Evolutionary conservation across 1,284 basidiomycete species (phyloP), one percentile per base, ranked within the genome.

Genomic region (Irpex rosettiformis): DNA sequence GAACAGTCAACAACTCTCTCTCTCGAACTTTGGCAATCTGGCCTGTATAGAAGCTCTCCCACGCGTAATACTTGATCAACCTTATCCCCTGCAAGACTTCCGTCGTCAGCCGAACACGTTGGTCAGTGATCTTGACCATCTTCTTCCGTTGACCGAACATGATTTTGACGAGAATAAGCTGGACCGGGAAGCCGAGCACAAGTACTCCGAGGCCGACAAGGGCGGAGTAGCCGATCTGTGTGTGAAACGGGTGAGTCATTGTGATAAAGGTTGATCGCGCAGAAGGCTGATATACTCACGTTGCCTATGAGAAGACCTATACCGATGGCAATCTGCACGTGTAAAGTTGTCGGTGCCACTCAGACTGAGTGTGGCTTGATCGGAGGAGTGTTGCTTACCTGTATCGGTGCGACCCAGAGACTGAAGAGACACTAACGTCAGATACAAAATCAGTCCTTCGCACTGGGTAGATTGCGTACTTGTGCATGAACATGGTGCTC

Each of bases 61-160:
- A 86, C 0, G 79, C 82, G 64, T 83, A 86, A 55, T 76, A 75
- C 67, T 86, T 86, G 67, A 87, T 77, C 8, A 87, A 72, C 2
- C 84, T 78, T 56, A 86, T 85, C 33, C 84, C 85, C 69, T 85
- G 83, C 4, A 87, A 71, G 2, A 86, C 79, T 72, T 90, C 88
- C 5, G 79, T 84, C 0, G 82, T 82, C 27, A 89, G 74, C n/a
- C 85, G 75, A 4, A 87, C 81, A 11, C 89, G 79, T 56, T 81
- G 79, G 67, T 94, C 92, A 1, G 91, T 93, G 65, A 88, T 81
- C 55, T 81, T 77, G 62, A 91, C 85, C 28, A 86, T 88, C 64
- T 84, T 84, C 60, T 76, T 75, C 16, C 88, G 83, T 63, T 86
- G 80, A 3, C 61, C 69, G 66, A 91, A 85, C 79, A 94, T 84